phyloP scores from a whole-genome alignment of 352 stramenopile genomes.

The Phytophthora citricola region DNA sequence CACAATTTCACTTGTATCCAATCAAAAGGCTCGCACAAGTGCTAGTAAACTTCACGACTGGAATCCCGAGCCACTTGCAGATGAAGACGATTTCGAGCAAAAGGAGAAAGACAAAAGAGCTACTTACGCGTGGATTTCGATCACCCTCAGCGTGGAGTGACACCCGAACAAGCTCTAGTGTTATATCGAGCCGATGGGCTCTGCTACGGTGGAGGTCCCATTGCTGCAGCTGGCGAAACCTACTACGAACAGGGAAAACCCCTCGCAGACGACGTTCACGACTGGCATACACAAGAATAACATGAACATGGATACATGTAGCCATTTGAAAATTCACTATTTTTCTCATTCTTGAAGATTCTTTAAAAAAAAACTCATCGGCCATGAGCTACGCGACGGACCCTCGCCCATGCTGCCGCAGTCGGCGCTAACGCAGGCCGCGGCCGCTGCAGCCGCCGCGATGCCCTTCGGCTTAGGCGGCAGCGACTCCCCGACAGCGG shows the following conservation, averaged over 20 bases:
- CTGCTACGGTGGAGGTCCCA: conserved; percentile 82
- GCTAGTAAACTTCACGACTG: conserved; percentile 67
- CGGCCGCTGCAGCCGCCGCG: conserved; percentile 44
- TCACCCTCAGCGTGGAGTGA: conserved; percentile 80
- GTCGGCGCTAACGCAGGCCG: conserved; percentile 60
- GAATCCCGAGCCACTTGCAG: conserved; percentile 19
- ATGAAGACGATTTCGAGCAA: conserved; percentile 11
- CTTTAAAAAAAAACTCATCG: neutral
- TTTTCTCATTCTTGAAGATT: conserved; percentile 13
- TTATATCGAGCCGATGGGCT: conserved; percentile 83
- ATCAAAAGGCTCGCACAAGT: conserved; percentile 33
- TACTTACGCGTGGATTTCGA: conserved; percentile 86
- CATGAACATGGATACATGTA: neutral
- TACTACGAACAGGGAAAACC: conserved; percentile 74
- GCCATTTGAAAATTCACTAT: neutral
- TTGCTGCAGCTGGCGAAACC: conserved; percentile 62
- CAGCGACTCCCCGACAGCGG: conserved; percentile 34
- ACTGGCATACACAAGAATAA: conserved; percentile 46
- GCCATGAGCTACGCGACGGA: conserved; percentile 44
- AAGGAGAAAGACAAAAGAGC: conserved; percentile 4
- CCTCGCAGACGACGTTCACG: conserved; percentile 50
- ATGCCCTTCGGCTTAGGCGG: conserved; percentile 52
- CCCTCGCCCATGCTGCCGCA: conserved; percentile 60
- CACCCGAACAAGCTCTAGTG: conserved; percentile 86
- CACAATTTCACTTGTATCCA: conserved; percentile 65